These are phyloP conservation scores for Haplographium delicatum DNA, from an alignment of 495 filamentous ascomycete genomes.

Conservation along the genomic window DNA sequence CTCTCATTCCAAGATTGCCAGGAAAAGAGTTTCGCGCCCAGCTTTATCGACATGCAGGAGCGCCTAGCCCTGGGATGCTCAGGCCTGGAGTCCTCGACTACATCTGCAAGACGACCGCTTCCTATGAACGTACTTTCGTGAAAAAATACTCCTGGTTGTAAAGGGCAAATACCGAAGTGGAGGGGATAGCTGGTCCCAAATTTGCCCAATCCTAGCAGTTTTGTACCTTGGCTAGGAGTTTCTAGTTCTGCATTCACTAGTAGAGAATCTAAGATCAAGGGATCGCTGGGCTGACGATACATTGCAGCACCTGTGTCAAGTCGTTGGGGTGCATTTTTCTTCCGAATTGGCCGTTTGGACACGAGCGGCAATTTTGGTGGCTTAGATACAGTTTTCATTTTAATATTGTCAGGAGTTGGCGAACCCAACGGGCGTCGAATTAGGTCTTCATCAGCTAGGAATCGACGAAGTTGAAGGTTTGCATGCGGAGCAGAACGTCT, in stretches of 20 bases:
- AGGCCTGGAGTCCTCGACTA: conserved; percentile 31
- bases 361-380: conserved; percentile 23
- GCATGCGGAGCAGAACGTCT: conserved; percentile 3
- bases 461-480: conserved; percentile 19
- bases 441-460: conserved; percentile 25
- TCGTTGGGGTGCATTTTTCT: conserved; percentile 49
- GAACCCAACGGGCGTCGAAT: too few species aligned
- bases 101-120: conserved; percentile 57
- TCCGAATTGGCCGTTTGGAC: conserved; percentile 12
- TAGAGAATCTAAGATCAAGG: conserved; percentile 31
- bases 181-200: conserved; percentile 64
- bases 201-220: conserved; percentile 51
- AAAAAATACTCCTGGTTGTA: conserved; percentile 66
- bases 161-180: conserved; percentile 67
- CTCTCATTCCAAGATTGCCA: conserved; percentile 70
- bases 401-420: conserved; percentile 14
- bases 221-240: conserved; percentile 29
- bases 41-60: conserved; percentile 28
- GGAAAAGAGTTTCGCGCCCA: conserved; percentile 45
- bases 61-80: conserved; percentile 24
- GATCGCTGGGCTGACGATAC: conserved; percentile 44
- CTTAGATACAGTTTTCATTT: conserved; percentile 29
- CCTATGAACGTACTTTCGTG: conserved; percentile 74
- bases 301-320: conserved; percentile 45
- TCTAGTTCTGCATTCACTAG: conserved; percentile 15